A percentile compares a stretch with the other conserved stretches of the same genome.
These are phyloP conservation scores for Isatis tinctoria DNA, from an alignment of 345 rosid genomes.

Conservation along the genomic window DNA sequence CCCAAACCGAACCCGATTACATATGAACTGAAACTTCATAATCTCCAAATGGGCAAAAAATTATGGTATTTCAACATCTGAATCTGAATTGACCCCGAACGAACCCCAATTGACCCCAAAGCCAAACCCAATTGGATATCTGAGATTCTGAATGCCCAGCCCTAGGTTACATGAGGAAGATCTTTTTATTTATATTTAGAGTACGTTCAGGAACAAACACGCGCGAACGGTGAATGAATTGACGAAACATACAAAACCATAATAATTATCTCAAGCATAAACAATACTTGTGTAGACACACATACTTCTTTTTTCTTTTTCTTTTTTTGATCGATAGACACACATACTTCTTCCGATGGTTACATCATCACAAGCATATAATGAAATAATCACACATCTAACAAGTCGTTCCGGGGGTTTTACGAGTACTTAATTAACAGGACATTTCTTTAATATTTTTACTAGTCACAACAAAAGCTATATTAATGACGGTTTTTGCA, in stretches of 20 bases:
- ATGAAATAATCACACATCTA: background rate
- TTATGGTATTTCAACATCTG: no score
- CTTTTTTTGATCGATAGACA: no score
- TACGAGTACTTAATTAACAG: background rate
- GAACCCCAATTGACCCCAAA: no score
- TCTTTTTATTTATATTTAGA: background rate
- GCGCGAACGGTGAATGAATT: background rate
- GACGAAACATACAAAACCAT: slow-evolving; percentile 1
- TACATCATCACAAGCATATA: slow-evolving; percentile 18
- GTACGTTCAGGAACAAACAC: background rate
- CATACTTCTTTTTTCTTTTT: no score
- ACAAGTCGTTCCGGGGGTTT: background rate
- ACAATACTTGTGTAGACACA: background rate
- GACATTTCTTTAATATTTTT: background rate
- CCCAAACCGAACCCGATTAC: no score
- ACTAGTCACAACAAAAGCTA: background rate
- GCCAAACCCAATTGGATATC: no score
- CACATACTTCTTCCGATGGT: background rate
- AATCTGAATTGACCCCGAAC: no score
- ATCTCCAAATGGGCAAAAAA: no score
- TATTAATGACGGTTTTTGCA: background rate
- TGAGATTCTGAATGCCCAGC: no score
- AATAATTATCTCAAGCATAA: background rate
- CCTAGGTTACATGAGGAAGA: no score
- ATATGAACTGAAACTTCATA: no score